A percentile compares a stretch with the other conserved stretches of the same genome.
Evolutionary conservation across 371 early-diverging fungal species (phyloP).

Genomic region (Encephalitozoon romaleae): DNA sequence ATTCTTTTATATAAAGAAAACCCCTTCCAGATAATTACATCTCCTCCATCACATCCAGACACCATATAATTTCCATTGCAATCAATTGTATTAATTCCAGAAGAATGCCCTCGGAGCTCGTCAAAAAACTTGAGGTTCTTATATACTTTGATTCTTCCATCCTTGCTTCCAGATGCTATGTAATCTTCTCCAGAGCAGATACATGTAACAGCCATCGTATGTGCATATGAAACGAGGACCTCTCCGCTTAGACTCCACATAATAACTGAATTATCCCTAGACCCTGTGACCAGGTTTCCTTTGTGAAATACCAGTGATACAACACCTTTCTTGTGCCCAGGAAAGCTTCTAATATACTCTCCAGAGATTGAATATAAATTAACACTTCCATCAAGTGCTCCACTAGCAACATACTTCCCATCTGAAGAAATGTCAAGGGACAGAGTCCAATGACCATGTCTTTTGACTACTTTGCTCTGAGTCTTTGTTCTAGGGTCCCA

Average conservation of each 20-base stretch:
- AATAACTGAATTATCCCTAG: conserved; percentile 81
- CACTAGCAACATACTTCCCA: conserved; percentile 71
- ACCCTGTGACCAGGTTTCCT: conserved; percentile 69
- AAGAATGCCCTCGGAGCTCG: conserved; percentile 69
- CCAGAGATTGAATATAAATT: conserved; percentile 63
- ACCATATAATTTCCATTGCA: conserved; percentile 64
- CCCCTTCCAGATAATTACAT: conserved; percentile 67
- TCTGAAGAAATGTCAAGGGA: conserved; percentile 75
- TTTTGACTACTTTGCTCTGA: conserved; percentile 66
- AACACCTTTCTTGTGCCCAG: conserved; percentile 76
- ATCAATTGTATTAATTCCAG: conserved; percentile 76
- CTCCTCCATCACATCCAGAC: conserved; percentile 40
- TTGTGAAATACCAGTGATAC: conserved; percentile 74
- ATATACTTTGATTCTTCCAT: conserved; percentile 67
- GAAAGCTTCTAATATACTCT: conserved; percentile 66
- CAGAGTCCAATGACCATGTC: conserved; percentile 69
- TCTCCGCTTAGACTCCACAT: conserved; percentile 72
- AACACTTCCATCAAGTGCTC: conserved; percentile 77
- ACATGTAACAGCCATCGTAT: conserved; percentile 65
- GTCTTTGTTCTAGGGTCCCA: conserved; percentile 77
- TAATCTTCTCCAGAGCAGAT: conserved; percentile 68
- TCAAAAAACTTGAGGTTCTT: conserved; percentile 60
- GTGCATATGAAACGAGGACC: conserved; percentile 69
- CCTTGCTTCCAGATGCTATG: conserved; percentile 70
- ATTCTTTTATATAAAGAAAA: conserved; percentile 75